Base-by-base conservation (phyloP, 345 rosid species). In the Eucalyptus tenuipes region DNA sequence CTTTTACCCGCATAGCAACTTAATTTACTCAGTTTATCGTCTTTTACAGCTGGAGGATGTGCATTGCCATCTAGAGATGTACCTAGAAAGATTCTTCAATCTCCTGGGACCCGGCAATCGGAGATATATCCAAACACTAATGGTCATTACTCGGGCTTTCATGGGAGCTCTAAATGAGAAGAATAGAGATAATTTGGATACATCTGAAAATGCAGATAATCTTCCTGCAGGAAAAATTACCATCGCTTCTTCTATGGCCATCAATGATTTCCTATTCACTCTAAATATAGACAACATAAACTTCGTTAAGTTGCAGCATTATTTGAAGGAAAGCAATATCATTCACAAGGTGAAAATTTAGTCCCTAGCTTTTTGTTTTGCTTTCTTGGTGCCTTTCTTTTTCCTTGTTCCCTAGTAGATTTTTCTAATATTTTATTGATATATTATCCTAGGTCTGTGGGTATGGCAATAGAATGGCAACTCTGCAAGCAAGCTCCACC, bases 31-130 rank as follows among this genome's bases (percentile, higher is more conserved):
- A 40, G 57, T 89, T 87, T n/a, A 85, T 59, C 87, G 50, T 68
- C 91, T 89, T 85, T 53, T 90, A 61, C 93, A 97, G 99, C 91
- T 97, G 96, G 96, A 94, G 87, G 92, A 92, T 90, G 94, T 97
- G 90, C 94, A 93, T 85, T 86, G 91, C 92, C 93, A 91, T 92
- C 91, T 96, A 71, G 95, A 93, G 91, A 94, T 90, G 90, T 97
- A 96, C 90, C 93, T 97, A 33, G 94, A 92, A 88, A 95, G 98
- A 92, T 96, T 97, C 86, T 75, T 91, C 90, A 93, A 68, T 88
- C 93, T 92, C 64, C 90, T 97, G 94, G 99, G 99, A 90, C 94
- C 97, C 91, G 96, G 98, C 87, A 97, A 97, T 91, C 95, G 97
- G 90, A 96, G 99, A 95, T 93, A 97, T 88, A 96, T 97, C 91